phyloP scores from a whole-genome alignment of 345 rosid species.

The Triadica sebifera region DNA sequence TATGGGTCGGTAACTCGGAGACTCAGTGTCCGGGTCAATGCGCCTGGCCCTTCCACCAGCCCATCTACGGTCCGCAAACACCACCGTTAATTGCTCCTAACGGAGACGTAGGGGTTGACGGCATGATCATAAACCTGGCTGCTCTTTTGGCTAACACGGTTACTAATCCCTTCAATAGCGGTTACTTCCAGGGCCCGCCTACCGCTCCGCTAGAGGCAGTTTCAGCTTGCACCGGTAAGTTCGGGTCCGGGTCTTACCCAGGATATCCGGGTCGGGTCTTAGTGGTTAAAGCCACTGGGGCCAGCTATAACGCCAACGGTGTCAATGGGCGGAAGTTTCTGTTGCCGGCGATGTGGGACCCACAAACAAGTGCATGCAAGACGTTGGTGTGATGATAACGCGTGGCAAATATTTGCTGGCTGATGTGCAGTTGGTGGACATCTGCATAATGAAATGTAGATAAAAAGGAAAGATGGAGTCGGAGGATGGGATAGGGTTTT shows the following conservation, averaged over 20 bases:
- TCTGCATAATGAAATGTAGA: neutral
- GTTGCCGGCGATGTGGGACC: slow-evolving; percentile 94
- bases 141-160: slow-evolving; percentile 74
- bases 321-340: slow-evolving; percentile 65
- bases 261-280: slow-evolving; percentile 71
- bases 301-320: slow-evolving; percentile 77
- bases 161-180: slow-evolving; percentile 68
- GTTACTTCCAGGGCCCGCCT: slow-evolving; percentile 70
- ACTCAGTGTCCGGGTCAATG: slow-evolving; percentile 85
- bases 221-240: slow-evolving; percentile 68
- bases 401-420: neutral
- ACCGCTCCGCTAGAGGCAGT: slow-evolving; percentile 74
- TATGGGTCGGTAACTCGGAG: slow-evolving; percentile 93
- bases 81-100: slow-evolving; percentile 81
- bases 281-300: slow-evolving; percentile 62
- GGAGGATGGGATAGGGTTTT: neutral
- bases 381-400: slow-evolving; percentile 14
- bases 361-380: slow-evolving; percentile 54
- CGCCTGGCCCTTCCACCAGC: slow-evolving; percentile 99
- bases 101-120: slow-evolving; percentile 91
- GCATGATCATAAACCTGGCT: slow-evolving; percentile 84
- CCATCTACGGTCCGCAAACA: slow-evolving; percentile 78
- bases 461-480: neutral
- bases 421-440: neutral
- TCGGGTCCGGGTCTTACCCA: slow-evolving; percentile 83